Evolutionary conservation across 1,284 basidiomycete species (phyloP), one percentile per base, ranked within the genome.

Genomic region (Puccinia novopanici): DNA sequence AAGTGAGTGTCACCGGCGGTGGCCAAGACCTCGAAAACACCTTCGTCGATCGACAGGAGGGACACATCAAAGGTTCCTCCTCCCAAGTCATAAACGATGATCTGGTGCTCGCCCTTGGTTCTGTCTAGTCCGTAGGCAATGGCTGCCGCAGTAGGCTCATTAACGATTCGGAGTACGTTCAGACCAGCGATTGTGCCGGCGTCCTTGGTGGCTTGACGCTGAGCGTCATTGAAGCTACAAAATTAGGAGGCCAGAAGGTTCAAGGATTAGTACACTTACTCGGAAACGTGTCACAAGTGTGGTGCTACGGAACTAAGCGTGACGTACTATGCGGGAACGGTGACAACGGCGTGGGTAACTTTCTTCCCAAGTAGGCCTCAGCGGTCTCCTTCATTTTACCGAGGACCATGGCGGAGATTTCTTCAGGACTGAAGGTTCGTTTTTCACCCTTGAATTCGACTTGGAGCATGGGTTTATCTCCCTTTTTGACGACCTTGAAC

Each of bases 21-120:
- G 82, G 96, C 94, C 89, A 97, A 96, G 87, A 98, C 95, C 88
- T 97, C 95, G 88, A 98, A 99, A 87, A 99, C 95, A 87, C 95
- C 95, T 88, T 97, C 95, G 87, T 98, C 94, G 82, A 98, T 98
- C 82, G 95, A 95, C 84, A 99, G 88, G 82, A 99, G 93, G 50
- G 95, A 98, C 48, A 98, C 96, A 91, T 98, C 96, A 87, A 98
- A 98, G 68, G 95, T 98, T 89, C 95, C 95, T 89, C 96, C 96
- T 83, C 95, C 96, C 74, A 98, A 91, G 89, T 99, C 96, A 48
- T 98, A 95, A 87, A 98, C 95, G 89, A 97, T 98, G 87, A 99
- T 95, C 86, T 94, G 93, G 68, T 92, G 92, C 88, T 98, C 95
- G 82, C 92, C 91, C 81, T 90, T 90, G 87, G 93, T 92, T 94